Evolutionary conservation across 805 yeast species (phyloP).

Genomic region (Cyberlindnera veronae): DNA sequence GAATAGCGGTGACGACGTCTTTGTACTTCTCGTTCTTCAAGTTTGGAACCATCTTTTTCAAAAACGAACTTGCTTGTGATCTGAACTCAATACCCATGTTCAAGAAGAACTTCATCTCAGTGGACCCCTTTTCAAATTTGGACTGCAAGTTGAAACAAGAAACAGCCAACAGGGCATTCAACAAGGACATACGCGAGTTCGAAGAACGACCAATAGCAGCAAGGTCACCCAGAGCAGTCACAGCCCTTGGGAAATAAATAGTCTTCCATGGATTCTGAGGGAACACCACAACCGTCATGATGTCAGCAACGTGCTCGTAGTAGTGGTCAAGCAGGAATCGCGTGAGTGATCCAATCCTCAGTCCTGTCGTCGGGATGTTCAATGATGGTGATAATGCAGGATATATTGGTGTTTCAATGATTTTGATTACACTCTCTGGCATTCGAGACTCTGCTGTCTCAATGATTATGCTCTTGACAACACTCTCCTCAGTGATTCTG

Average conservation of each 20-base stretch:
- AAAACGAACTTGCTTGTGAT: conserved; percentile 67
- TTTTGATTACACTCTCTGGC: conserved; percentile 45
- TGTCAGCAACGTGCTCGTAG: conserved; percentile 70
- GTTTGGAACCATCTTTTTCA: conserved; percentile 49
- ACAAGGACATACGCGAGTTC: conserved; percentile 68
- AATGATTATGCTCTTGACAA: conserved; percentile 12
- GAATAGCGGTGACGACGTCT: conserved; percentile 76
- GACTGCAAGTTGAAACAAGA: conserved; percentile 78
- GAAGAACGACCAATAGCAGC: conserved; percentile 71
- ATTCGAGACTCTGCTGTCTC: conserved; percentile 37
- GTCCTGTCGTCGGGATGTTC: conserved; percentile 55
- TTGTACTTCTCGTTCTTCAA: conserved; percentile 58
- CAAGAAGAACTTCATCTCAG: conserved; percentile 64
- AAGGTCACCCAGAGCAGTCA: conserved; percentile 78
- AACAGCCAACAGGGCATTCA: conserved; percentile 78
- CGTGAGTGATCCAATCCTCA: conserved; percentile 65
- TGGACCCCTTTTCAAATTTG: conserved; percentile 63
- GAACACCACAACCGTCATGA: conserved; percentile 67
- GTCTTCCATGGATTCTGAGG: conserved; percentile 86
- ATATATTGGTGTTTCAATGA: conserved; percentile 33
- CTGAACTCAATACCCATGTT: conserved; percentile 72
- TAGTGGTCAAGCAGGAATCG: conserved; percentile 71
- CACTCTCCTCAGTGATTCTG: not conserved
- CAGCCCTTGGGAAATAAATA: conserved; percentile 80
- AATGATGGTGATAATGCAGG: conserved; percentile 30